Evolutionary conservation across 2,329 filamentous ascomycete species (phyloP).

Genomic region (Xylaria polymorpha): DNA sequence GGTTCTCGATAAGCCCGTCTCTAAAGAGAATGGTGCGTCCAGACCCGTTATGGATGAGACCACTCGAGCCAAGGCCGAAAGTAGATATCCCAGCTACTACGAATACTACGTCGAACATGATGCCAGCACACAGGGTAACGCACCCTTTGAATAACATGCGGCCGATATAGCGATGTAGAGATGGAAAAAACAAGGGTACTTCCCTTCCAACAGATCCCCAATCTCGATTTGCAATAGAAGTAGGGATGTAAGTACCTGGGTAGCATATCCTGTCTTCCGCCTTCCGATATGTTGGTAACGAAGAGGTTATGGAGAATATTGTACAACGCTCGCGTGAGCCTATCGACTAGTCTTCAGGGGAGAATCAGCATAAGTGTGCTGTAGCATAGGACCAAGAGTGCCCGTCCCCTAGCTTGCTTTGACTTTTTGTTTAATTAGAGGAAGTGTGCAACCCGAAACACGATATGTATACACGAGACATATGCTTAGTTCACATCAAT

Average conservation of each 20-base stretch:
- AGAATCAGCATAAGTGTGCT: conserved; percentile 1
- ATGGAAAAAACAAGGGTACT: not conserved
- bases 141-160: conserved; percentile 60
- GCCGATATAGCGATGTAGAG: not conserved
- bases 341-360: conserved; percentile 1
- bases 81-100: conserved; percentile 63
- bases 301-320: conserved; percentile 15
- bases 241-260: conserved; percentile 11
- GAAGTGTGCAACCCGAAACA: conserved; percentile 19
- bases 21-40: conserved; percentile 60
- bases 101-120: conserved; percentile 62
- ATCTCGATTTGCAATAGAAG: not conserved
- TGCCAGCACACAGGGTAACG: conserved; percentile 60
- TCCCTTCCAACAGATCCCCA: not conserved
- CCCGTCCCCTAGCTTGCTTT: conserved; percentile 5
- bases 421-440: conserved; percentile 22
- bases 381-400: not conserved
- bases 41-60: conserved; percentile 63
- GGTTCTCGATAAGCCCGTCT: conserved; percentile 51
- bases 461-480: conserved; percentile 20
- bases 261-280: conserved; percentile 3
- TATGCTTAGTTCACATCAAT: conserved; percentile 10
- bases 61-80: conserved; percentile 63
- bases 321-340: conserved; percentile 14
- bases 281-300: conserved; percentile 5